Base-by-base conservation (phyloP, 768 basidiomycete species). In the Leccinum obscurum region DNA sequence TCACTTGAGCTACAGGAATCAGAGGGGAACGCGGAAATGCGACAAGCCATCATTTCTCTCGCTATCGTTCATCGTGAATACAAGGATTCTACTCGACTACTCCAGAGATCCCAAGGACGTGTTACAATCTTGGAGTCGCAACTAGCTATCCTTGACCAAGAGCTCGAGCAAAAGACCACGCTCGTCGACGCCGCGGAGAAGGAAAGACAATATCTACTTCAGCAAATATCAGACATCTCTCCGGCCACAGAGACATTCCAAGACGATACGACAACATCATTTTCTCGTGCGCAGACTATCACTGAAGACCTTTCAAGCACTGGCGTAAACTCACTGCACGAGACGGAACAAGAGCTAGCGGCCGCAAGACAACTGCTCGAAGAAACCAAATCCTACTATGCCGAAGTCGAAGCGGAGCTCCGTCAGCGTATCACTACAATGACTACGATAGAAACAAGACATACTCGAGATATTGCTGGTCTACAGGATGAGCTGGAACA, bases 331-430 rank as follows among this genome's bases (percentile, higher is more conserved):
- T 79, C 69, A 41, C 71, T 83, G n/a, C 66, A 70, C 9, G 70
- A 76, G 32, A 73, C 68, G 32, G 70, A 69, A 44, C 68, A 66
- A 50, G 70, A 77, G 20, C 61, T 83, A 32, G 70, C 74, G 41
- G 70, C 76, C 35, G 68, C 78, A 11, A 75, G 71, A 59, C 69
- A 69, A 14, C 68, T 70, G 8, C 69, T 77, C 46, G 66, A 72
- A 34, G 75, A 76, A 9, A 67, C 70, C n/a, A 70, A 73, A 54
- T 69, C 62, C n/a, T 65, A 76, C 20, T 74, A 79, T 56, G 65
- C 73, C 5, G 72, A 70, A 49, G 66, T 68, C 6, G 62, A 80
- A 26, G 69, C 71, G 24, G 39, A 68, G 57, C 74, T 61, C 71
- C 70, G 57, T 56, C 77, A 55, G 63, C 79, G 64, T 41, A 57